These are phyloP conservation scores for Aureobasidium subglaciale DNA, from an alignment of 2,329 filamentous ascomycete genomes.

Conservation along the genomic window DNA sequence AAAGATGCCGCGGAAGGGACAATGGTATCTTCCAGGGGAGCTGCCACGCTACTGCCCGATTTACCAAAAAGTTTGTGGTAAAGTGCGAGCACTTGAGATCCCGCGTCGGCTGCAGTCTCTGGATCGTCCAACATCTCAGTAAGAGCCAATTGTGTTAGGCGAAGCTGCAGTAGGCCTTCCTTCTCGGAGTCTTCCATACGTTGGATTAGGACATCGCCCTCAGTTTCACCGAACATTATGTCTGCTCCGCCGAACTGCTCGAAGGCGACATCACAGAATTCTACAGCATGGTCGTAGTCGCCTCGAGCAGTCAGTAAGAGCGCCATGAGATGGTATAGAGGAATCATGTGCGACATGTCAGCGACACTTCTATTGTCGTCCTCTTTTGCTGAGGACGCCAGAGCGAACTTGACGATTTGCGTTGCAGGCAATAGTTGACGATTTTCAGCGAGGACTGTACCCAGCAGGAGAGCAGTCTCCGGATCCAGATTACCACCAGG, in stretches of 20 bases:
- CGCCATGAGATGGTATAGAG: constrained; percentile 85
- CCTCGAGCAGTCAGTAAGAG: constrained; percentile 79
- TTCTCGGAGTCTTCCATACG: constrained; percentile 80
- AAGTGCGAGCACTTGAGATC: constrained; percentile 73
- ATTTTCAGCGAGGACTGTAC: constrained; percentile 79
- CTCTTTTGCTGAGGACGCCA: constrained; percentile 48
- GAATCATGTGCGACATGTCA: constrained; percentile 57
- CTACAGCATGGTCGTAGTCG: constrained; percentile 71
- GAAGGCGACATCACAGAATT: constrained; percentile 82
- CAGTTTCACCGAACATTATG: background rate
- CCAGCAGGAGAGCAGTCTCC: constrained; percentile 72
- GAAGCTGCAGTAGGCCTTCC: constrained; percentile 82
- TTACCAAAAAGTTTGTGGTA: constrained; percentile 76
- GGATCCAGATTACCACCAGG: constrained; percentile 47
- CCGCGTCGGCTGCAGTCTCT: constrained; percentile 78
- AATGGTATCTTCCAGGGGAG: constrained; percentile 38
- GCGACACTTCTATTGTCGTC: background rate
- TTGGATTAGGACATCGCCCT: constrained; percentile 49
- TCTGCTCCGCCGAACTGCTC: constrained; percentile 65
- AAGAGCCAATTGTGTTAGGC: constrained; percentile 86
- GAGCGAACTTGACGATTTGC: constrained; percentile 68
- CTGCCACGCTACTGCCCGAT: constrained; percentile 38
- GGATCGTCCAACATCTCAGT: constrained; percentile 78
- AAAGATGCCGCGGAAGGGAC: constrained; percentile 20
- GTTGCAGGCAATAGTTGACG: constrained; percentile 74